Base-by-base conservation (phyloP, 192 early-diverging fungal genomes). In the Backusella luteola region DNA sequence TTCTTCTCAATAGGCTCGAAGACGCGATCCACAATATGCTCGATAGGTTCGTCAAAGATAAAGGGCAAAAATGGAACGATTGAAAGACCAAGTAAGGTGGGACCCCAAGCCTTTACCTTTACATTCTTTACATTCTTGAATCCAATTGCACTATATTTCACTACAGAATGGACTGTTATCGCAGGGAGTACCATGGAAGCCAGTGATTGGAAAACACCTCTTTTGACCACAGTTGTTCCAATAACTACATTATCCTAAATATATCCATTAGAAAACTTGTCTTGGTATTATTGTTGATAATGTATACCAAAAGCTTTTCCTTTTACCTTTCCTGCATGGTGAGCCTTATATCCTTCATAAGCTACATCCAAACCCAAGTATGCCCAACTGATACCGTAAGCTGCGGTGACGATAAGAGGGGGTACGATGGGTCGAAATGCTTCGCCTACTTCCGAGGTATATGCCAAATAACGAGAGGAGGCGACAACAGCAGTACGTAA, bases 391-490 rank as follows among this genome's bases (percentile, higher is more conserved):
- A 91, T 80, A 35, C 84, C 90, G 74, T 91, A 91, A 35, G 89
- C 88, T 35, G 89, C 83, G 34, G 79, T 88, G 49, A 93, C 91
- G 26, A 93, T 56, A 12, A 74, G 2, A 11, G 77, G 83, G n/a
- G 75, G 44, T 9, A 89, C 89, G 35, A 93, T 81, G 59, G 91
- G 91, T 15, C 91, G 82, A 73, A 93, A 89, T 1, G 90, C 90
- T 73, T 93, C 91, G 38, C 91, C 91, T 32, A 93, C 85, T 75
- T 92, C 90, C 35, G 87, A 89, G n/a, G 89, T 90, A 79, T 90
- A 93, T 26, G 91, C 91, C 19, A 88, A 76, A 41, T 87, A 87
- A 32, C 88, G 86, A 17, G 84, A 77, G 1, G 85, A 83, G 23
- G 86, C 83, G 34, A 74, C 34, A 35, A 87, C 71, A 41, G 84